Percentiles rank a stretch among this genome's conserved stretches.
Conservation (phyloP, 805 yeast genomes). For the Blastobotrys attinorum region DNA sequence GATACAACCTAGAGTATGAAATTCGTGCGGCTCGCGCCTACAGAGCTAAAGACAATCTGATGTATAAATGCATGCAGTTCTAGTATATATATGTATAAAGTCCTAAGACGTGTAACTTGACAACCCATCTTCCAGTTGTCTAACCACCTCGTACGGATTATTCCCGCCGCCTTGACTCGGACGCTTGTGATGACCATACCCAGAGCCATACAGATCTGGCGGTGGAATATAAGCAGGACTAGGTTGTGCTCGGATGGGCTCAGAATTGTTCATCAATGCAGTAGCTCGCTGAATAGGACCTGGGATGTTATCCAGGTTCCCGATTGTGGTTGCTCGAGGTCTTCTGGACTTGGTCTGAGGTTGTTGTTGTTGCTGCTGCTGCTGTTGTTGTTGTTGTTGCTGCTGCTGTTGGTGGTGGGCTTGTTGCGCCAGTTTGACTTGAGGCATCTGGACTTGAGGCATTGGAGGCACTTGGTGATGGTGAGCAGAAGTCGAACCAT, state of each 20-base stretch:
- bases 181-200: slow-evolving; percentile 3
- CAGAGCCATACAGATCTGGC: slow-evolving; percentile 21
- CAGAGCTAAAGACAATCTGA: too few relatives aligned
- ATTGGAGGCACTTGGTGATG: slow-evolving; percentile 7
- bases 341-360: slow-evolving; percentile 17
- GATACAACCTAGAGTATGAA: too few relatives aligned
- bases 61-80: too few relatives aligned
- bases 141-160: slow-evolving; percentile 20
- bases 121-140: slow-evolving; percentile 26
- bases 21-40: too few relatives aligned
- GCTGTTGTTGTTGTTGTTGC: slow-evolving; percentile 14
- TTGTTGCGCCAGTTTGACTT: not conserved
- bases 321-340: slow-evolving; percentile 34
- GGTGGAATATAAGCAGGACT: slow-evolving; percentile 36
- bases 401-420: slow-evolving; percentile 10
- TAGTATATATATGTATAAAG: too few relatives aligned
- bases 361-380: slow-evolving; percentile 4
- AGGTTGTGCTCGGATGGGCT: slow-evolving; percentile 32
- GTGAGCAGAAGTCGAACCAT: slow-evolving; percentile 6
- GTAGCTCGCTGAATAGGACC: slow-evolving; percentile 35
- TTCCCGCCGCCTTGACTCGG: slow-evolving; percentile 2
- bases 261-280: slow-evolving; percentile 32
- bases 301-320: slow-evolving; percentile 32
- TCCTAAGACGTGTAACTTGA: too few relatives aligned
- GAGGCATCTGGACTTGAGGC: not conserved